Evolutionary conservation across 371 early-diverging fungal species (phyloP).

Genomic region (Nematocida parisii): DNA sequence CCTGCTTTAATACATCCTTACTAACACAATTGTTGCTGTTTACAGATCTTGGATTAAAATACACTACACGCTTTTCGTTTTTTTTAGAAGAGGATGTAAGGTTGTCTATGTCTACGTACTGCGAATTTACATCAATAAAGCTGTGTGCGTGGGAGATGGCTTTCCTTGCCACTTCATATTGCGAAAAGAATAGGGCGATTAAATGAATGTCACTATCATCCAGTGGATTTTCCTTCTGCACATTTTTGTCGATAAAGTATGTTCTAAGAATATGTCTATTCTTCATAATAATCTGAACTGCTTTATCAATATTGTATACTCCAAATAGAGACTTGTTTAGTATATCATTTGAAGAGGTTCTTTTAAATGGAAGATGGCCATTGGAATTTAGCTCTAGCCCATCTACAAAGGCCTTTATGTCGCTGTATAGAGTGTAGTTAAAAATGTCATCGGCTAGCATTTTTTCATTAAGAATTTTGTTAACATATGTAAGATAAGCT

Average conservation of each 20-base stretch:
- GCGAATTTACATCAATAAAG: neutral
- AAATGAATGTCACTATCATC: neutral
- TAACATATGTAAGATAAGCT: neutral
- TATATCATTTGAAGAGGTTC: neutral
- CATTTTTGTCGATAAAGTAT: neutral
- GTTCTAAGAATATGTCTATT: neutral
- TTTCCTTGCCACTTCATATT: neutral
- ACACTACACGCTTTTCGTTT: neutral
- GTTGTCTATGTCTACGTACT: neutral
- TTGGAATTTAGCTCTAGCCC: neutral
- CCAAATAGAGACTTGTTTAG: neutral
- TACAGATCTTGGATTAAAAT: neutral
- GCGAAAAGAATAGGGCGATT: neutral
- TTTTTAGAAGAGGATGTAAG: neutral
- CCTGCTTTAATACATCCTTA: neutral
- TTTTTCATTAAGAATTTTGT: neutral
- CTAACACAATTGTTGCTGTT: neutral
- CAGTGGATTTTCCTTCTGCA: neutral
- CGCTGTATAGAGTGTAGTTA: neutral
- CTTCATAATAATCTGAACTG: neutral
- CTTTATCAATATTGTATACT: neutral
- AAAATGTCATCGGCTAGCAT: neutral
- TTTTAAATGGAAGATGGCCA: neutral
- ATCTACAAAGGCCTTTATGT: neutral
- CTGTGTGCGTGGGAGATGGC: neutral